A percentile compares a stretch with the other conserved stretches of the same genome.
These are phyloP conservation scores for Apophysomyces trapeziformis DNA, from an alignment of 371 early-diverging fungal genomes.

Conservation along the genomic window DNA sequence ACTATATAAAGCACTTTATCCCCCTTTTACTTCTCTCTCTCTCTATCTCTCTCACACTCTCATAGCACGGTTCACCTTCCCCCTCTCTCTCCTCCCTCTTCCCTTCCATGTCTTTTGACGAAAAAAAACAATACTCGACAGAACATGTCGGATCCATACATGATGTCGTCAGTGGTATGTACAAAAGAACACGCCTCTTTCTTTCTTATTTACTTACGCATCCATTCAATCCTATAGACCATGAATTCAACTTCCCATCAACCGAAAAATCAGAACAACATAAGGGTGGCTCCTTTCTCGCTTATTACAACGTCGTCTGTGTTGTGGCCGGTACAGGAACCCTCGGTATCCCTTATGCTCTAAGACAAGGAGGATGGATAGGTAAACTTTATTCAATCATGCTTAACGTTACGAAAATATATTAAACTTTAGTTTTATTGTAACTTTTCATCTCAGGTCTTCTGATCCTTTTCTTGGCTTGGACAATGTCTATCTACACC, in stretches of 20 bases:
- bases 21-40: background rate
- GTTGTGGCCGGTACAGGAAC: constrained; percentile 88
- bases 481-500: constrained; percentile 67
- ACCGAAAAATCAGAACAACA: constrained; percentile 23
- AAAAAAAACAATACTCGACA: constrained; percentile 1
- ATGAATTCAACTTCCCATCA: background rate
- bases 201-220: too few relatives aligned
- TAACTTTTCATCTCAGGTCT: constrained; percentile 41
- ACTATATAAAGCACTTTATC: background rate
- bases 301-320: constrained; percentile 73
- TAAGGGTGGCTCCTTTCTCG: constrained; percentile 41
- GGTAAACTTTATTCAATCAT: constrained; percentile 26
- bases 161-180: constrained; percentile 2
- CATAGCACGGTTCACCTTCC: too few relatives aligned
- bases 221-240: background rate
- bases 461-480: constrained; percentile 71
- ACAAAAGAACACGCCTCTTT: background rate
- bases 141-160: constrained; percentile 1
- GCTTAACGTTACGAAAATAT: background rate
- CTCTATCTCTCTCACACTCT: background rate
- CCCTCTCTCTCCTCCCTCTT: background rate
- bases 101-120: constrained; percentile 1
- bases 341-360: constrained; percentile 80
- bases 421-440: background rate
- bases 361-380: constrained; percentile 85